Conservation (phyloP, 2,329 filamentous ascomycete genomes). For the Epichloe bromicola region DNA sequence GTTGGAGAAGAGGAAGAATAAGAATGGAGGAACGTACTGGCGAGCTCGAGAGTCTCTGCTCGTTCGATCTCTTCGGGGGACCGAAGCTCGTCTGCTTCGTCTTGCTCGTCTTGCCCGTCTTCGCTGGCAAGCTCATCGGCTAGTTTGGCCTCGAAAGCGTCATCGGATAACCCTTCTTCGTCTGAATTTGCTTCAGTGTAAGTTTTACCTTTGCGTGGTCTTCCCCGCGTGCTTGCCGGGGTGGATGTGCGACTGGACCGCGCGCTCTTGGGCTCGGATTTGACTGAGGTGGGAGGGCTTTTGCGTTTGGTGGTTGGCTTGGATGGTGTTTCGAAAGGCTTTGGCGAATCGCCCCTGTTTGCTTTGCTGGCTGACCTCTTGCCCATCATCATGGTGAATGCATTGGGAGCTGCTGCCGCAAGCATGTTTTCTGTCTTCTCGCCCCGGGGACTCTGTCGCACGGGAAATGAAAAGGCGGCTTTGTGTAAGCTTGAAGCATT, state of each 20-base stretch:
- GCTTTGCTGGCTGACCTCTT: constrained; percentile 18
- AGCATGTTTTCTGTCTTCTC: constrained; percentile 14
- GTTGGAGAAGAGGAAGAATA: not conserved
- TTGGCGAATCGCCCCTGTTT: constrained; percentile 13
- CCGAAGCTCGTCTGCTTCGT: constrained; percentile 19
- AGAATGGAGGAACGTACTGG: constrained; percentile 42
- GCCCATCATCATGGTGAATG: constrained; percentile 42
- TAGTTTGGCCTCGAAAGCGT: constrained; percentile 70
- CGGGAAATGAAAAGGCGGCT: constrained; percentile 16
- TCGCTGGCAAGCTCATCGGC: constrained; percentile 42
- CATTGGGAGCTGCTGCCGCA: constrained; percentile 23
- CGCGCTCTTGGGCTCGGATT: constrained; percentile 48
- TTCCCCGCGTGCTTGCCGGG: constrained; percentile 42
- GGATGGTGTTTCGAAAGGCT: constrained; percentile 9
- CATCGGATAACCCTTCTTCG: constrained; percentile 57
- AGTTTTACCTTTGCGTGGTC: constrained; percentile 32
- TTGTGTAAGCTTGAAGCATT: constrained; percentile 8
- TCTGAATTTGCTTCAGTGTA: constrained; percentile 46
- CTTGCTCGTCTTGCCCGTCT: constrained; percentile 19
- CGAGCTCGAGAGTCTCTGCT: constrained; percentile 57
- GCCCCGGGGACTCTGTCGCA: constrained; percentile 24
- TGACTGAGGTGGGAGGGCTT: constrained; percentile 14
- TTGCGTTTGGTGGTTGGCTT: constrained; percentile 21
- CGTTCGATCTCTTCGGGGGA: constrained; percentile 49
- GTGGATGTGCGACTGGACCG: constrained; percentile 68